Evolutionary conservation across 2,329 filamentous ascomycete genomes (phyloP).

Genomic region (Monosporascus ibericus): DNA sequence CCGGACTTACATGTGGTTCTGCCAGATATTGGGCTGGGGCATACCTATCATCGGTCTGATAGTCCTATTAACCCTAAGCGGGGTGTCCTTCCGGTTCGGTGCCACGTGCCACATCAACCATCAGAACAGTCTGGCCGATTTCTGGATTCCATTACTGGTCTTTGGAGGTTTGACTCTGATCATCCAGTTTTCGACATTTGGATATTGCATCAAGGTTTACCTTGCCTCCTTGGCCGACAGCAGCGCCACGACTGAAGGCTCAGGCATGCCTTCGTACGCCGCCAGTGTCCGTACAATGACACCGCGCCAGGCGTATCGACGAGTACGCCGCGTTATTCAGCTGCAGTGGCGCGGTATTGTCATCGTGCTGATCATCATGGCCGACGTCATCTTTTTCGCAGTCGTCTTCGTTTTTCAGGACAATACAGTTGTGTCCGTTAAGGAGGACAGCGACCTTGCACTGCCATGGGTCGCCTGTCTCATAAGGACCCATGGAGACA

Average conservation of each 20-base stretch:
- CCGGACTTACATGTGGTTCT: conserved; percentile 79
- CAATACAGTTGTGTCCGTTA: conserved; percentile 56
- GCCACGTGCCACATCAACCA: conserved; percentile 93
- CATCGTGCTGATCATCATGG: conserved; percentile 83
- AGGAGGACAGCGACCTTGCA: conserved; percentile 48
- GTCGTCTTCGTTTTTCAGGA: conserved; percentile 86
- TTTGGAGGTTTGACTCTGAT: conserved; percentile 60
- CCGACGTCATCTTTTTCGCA: conserved; percentile 90
- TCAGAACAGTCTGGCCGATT: conserved; percentile 70
- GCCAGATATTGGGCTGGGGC: conserved; percentile 77
- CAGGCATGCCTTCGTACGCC: conserved; percentile 67
- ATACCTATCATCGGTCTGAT: conserved; percentile 71
- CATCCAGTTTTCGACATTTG: conserved; percentile 63
- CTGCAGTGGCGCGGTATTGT: conserved; percentile 92
- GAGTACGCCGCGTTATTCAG: conserved; percentile 78
- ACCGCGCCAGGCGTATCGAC: conserved; percentile 79
- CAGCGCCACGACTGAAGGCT: conserved; percentile 62
- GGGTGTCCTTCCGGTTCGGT: conserved; percentile 91
- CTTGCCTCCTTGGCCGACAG: conserved; percentile 75
- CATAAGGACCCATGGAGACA: conserved; percentile 49
- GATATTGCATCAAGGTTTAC: conserved; percentile 93
- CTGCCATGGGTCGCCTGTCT: conserved; percentile 69
- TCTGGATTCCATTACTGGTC: conserved; percentile 79
- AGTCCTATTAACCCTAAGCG: conserved; percentile 74
- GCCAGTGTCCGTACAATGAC: conserved; percentile 72